These are phyloP conservation scores for Eucalyptus marginata DNA, from an alignment of 345 rosid species.

Conservation along the genomic window DNA sequence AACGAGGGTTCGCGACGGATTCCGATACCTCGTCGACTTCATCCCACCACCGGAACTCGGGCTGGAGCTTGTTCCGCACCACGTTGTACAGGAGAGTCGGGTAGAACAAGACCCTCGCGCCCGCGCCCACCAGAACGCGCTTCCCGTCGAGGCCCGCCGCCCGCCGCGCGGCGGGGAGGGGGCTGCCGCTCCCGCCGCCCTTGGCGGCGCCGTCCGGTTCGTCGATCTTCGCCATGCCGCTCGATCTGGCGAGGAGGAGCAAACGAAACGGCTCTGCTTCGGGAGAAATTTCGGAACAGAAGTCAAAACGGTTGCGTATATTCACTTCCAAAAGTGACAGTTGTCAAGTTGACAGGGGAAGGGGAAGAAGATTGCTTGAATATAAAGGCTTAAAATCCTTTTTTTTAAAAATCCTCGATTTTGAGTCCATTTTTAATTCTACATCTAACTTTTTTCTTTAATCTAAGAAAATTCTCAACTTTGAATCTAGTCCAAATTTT, in stretches of 20 bases:
- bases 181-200: neutral
- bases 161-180: neutral
- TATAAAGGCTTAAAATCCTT: neutral
- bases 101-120: conserved; percentile 53
- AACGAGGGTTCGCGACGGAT: neutral
- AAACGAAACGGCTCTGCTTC: neutral
- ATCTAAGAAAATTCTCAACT: neutral
- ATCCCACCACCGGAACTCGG: conserved; percentile 74
- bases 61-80: conserved; percentile 41
- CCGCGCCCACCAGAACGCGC: conserved; percentile 51
- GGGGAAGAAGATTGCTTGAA: neutral
- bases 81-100: conserved; percentile 62
- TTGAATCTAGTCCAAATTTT: neutral
- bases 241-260: neutral
- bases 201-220: conserved; percentile 14
- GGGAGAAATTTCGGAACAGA: neutral
- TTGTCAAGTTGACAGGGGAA: neutral
- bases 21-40: conserved; percentile 39
- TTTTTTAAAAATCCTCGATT: neutral
- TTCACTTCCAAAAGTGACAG: neutral
- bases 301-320: neutral
- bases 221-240: conserved; percentile 25
- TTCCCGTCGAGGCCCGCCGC: conserved; percentile 19
- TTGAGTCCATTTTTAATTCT: neutral
- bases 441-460: neutral